Base-by-base conservation (phyloP, 345 rosid species). In the Bretschneidera sinensis region DNA sequence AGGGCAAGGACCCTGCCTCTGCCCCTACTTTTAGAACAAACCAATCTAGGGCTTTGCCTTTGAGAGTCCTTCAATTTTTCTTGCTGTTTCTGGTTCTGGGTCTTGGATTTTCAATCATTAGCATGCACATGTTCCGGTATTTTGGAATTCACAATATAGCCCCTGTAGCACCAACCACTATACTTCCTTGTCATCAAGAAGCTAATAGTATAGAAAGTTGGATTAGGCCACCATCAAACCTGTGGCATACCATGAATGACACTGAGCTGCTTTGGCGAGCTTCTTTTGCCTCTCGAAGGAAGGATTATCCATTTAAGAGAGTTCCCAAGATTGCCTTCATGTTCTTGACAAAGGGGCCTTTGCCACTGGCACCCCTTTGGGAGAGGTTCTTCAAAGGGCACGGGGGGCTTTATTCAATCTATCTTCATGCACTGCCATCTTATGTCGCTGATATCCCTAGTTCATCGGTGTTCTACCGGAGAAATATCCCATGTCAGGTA, bases 401-500 rank as follows among this genome's bases (percentile, higher is more conserved):
- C 43, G 73, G 85, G 59, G 85, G 75, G 72, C 78, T 63, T 50
- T 94, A 71, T 65, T 83, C 96, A 0, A 77, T 88, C 54, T 90
- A 94, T 77, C 69, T 94, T 67, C 99, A 94, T 64, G 60, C 95
- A 0, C 49, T 76, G 63, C 99, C 99, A 4, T 52, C 81, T 48
- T 90, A 88, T 73, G 74, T 11, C 57, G 71, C 72, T 0, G 74
- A 76, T 58, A 79, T 76, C 58, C 61, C 91, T 0, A 47, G 66
- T 24, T 75, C 87, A 14, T 90, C 99, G 0, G 84, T 81, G 55
- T 94, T 94, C 75, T 76, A 83, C 77, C 57, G 43, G 77, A 78
- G 96, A 71, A 84, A 90, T 49, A 83, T 94, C 74, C 99, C 97
- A 3, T 86, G 97, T 78, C 87, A 90, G 97, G 99, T 94, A 83